Evolutionary conservation across 2,329 filamentous ascomycete genomes (phyloP), one percentile per base, ranked within the genome.

Genomic region (Xylaria sp.): DNA sequence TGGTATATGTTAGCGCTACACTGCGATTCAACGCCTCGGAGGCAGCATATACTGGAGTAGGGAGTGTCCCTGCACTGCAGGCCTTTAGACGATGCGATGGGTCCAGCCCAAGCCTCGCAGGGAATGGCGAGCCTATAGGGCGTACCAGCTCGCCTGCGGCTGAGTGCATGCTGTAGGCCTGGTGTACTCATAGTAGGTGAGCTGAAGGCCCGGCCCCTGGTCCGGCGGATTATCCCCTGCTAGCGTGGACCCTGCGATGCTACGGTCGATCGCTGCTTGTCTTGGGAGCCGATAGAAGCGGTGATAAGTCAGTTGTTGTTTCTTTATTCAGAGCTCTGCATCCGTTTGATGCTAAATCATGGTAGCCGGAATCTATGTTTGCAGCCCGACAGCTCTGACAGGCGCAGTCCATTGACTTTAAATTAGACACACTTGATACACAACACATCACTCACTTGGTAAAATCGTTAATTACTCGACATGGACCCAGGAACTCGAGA

Each of bases 71-170:
- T 53, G 27, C 27, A 12, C n/a, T 24, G 14, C 5, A 4, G 32
- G 24, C 17, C 39, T 47, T 47, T 45, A 27, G 61, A 42, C 30
- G 21, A 53, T 51, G 61, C 24, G 24, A 57, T 34, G 34, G 51
- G 17, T n/a, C 48, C 27, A 61, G 27, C 51, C 65, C 42, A 61
- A 45, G 61, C 65, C 61, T 27, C 21, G 19, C 51, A 54, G 39
- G 42, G 57, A 54, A 48, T 64, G 47, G 66, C 36, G 54, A 45
- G 36, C 51, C 24, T 48, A 19, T 39, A 50, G 34, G 32, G 24
- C 12, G 17, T 42, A 14, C 14, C 36, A 48, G 64, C 39, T 61
- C 30, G 60, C 27, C 39, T 63, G 59, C 54, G 67, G 67, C 67
- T 69, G 67, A 69, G 55, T 51, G 39, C 24, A n/a, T 30, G 50